Base-by-base conservation (phyloP, 805 yeast species). In the Yarrowia sp. region DNA sequence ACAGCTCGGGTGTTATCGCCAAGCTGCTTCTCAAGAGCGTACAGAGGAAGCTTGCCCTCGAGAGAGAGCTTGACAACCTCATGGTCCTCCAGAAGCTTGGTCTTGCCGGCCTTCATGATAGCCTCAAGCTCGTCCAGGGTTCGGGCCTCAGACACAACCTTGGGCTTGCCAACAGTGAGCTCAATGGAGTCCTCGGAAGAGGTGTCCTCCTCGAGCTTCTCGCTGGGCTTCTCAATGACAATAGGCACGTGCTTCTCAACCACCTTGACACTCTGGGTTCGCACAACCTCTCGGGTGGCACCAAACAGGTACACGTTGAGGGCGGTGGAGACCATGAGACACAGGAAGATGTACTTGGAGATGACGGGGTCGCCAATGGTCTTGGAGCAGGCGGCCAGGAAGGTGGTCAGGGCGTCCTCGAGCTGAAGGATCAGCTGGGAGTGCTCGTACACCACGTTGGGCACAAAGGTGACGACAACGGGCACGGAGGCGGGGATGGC, bases 1-100 rank as follows among this genome's bases (percentile, higher is more conserved):
- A 95, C 99, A 4, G 99, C 99, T 71, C 99, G 86, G 8, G 92
- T 85, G 66, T 87, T 90, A 74, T 95, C 95, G 33, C 82, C 89
- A 67, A 95, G 83, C 77, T 90, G 93, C 76, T 93, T 95, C 75
- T 95, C 99, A 68, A 95, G 82, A 0, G 98, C 97, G 74, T 95
- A 95, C 65, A 95, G 78, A 39, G 99, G 98, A 67, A 95, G 78
- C 73, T 89, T 89, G 39, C 96, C 96, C 3, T 82, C 77, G 10
- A 84, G 80, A 39, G 88, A 92, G 65, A 95, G 82, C 1, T 83
- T 75, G 1, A 87, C 82, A 68, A 95, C 84, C 77, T 95, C 97
- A 51, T 83, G 86, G 75, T 95, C 84, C 65, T 77, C 78, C 68
- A 95, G 82, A 33, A 83, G 79, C 69, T 83, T 82, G 48, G 90